Base-by-base conservation (phyloP, 1,139 yeast genomes). In the Saccharomyces hybrid region DNA sequence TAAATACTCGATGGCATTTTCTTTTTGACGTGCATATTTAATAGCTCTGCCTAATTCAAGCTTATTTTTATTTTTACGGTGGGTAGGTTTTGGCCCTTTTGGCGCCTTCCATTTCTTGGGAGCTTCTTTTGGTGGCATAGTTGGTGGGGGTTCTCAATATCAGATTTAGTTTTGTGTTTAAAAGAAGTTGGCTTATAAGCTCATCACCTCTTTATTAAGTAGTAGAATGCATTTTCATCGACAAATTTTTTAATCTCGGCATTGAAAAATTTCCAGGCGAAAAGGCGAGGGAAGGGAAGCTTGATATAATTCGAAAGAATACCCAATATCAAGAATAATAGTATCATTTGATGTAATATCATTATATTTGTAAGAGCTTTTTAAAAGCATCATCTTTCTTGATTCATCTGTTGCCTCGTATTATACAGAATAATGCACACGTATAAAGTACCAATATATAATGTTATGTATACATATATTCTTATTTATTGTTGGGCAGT, bases 1-100 rank as follows among this genome's bases (percentile, higher is more conserved):
- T 54, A 87, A 75, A 62, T 76, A 81, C 65, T 85, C 84, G 56
- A 88, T 79, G 56, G 80, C 79, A 67, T 87, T 85, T 64, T 86
- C 91, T 60, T 76, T 75, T 52, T 81, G 76, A 69, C 91, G 81
- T 56, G 84, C 86, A 70, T 88, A 86, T 57, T 87, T 86, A 60
- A 91, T 84, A 14, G 93, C 77, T 67, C 95, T 79, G 50, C 98
- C 98, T 54, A 91, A 75, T 13, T 97, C 98, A 59, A 89, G 83
- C 9, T 81, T 74, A 65, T 90, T 90, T 67, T 86, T 88, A 68
- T 88, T 88, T 73, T 86, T 88, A 62, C 86, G 88, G 7, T 79
- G 90, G 49, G 87, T 83, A 25, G 96, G 93, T 69, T 89, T 89
- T 20, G 98, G 97, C 20, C 97, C 97, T 73, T 86, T 85, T 59